Evolutionary conservation across 1,284 basidiomycete species (phyloP).

Genomic region (Irpex lacteus): DNA sequence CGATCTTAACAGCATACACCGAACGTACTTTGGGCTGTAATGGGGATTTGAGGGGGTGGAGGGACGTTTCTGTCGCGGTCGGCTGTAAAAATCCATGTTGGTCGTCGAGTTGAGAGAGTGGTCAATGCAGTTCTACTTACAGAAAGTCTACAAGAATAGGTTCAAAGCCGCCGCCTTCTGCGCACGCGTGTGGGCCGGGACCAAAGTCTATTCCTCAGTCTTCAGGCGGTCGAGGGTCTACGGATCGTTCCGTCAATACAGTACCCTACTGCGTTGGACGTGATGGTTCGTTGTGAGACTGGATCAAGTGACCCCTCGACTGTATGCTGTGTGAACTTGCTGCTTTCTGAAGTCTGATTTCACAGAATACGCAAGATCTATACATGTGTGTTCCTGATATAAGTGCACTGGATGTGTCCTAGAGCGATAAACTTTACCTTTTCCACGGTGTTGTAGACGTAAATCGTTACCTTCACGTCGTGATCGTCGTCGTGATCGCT

Average conservation of each 20-base stretch:
- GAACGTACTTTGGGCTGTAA: neutral
- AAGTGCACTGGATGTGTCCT: neutral
- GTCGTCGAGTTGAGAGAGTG: neutral
- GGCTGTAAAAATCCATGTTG: neutral
- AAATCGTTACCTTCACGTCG: neutral
- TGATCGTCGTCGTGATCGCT: neutral
- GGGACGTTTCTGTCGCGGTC: neutral
- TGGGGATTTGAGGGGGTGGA: neutral
- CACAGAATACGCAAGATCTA: neutral
- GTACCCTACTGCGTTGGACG: neutral
- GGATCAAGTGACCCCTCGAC: neutral
- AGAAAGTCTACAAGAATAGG: neutral
- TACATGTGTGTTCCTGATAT: neutral
- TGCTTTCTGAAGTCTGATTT: neutral
- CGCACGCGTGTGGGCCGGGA: neutral
- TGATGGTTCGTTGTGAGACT: neutral
- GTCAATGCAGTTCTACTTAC: neutral
- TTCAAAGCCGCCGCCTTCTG: neutral
- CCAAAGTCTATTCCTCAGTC: neutral
- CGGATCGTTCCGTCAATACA: neutral
- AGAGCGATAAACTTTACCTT: neutral
- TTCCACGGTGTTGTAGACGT: neutral
- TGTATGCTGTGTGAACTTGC: neutral
- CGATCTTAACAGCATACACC: neutral
- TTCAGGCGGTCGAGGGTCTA: neutral